phyloP scores from a whole-genome alignment of 495 filamentous ascomycete species.

The Chaetomium fimeti region DNA sequence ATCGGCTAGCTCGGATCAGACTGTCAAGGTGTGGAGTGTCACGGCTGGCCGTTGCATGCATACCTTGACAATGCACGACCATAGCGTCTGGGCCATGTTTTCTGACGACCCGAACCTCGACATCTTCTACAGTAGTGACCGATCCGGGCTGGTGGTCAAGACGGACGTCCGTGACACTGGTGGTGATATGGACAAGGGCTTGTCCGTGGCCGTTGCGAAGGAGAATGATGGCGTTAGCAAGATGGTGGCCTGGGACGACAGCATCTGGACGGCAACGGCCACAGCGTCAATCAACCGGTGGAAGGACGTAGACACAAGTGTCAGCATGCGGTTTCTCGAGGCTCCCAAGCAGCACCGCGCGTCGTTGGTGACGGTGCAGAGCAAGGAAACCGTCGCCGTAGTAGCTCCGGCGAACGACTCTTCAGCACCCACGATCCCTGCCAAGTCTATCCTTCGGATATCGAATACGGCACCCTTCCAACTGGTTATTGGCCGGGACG shows the following conservation, averaged over 20 bases:
- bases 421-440: slow-evolving; percentile 65
- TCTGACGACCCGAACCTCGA: slow-evolving; percentile 82
- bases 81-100: slow-evolving; percentile 94
- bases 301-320: slow-evolving; percentile 77
- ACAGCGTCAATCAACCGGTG: slow-evolving; percentile 95
- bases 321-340: slow-evolving; percentile 52
- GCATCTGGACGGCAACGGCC: slow-evolving; percentile 92
- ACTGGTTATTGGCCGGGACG: slow-evolving; percentile 39
- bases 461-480: slow-evolving; percentile 82
- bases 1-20: slow-evolving; percentile 94
- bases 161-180: slow-evolving; percentile 74
- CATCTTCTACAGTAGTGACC: slow-evolving; percentile 91
- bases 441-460: slow-evolving; percentile 70
- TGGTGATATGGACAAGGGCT: slow-evolving; percentile 81
- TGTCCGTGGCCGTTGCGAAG: slow-evolving; percentile 83
- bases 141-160: slow-evolving; percentile 88
- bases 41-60: slow-evolving; percentile 94
- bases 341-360: slow-evolving; percentile 56
- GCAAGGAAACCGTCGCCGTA: slow-evolving; percentile 26
- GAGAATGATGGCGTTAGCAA: slow-evolving; percentile 89
- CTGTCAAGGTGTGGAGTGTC: slow-evolving; percentile 95
- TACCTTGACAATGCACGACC: slow-evolving; percentile 97
- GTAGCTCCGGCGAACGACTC: slow-evolving; percentile 36
- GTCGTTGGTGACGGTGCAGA: slow-evolving; percentile 45
- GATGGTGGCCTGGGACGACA: slow-evolving; percentile 72